Conservation (phyloP, 805 yeast species). For the Ogataea degrootiae region DNA sequence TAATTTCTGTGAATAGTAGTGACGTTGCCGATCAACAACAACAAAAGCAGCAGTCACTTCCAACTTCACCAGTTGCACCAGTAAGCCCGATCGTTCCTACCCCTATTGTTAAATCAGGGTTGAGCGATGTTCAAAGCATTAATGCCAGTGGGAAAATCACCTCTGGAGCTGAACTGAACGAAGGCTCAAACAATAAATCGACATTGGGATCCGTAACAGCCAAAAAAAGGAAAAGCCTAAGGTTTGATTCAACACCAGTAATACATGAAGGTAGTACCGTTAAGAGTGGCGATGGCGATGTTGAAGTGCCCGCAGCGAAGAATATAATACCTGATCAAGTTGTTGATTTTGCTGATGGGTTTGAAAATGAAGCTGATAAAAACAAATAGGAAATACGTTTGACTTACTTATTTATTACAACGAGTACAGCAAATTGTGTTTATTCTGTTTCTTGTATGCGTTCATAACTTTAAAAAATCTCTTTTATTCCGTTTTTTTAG, state of each 20-base stretch:
- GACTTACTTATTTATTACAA: no score
- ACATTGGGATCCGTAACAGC: constrained; percentile 1
- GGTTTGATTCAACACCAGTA: constrained; percentile 23
- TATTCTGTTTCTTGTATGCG: no score
- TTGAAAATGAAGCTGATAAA: not conserved
- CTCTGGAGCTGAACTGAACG: constrained; percentile 8
- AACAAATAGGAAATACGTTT: no score
- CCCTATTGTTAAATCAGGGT: constrained; percentile 6
- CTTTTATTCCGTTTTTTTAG: no score
- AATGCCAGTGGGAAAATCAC: constrained; percentile 22
- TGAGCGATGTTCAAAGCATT: constrained; percentile 18
- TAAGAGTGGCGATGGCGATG: not conserved
- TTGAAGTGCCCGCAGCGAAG: no score
- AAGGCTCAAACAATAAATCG: not conserved
- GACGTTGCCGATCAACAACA: not conserved
- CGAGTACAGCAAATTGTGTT: no score
- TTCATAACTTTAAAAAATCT: no score
- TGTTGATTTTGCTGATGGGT: not conserved
- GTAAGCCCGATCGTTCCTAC: not conserved
- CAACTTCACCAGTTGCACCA: constrained; percentile 8
- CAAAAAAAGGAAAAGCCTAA: constrained; percentile 24
- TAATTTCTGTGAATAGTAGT: constrained; percentile 39
- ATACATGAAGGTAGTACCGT: constrained; percentile 6
- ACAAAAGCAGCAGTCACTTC: not conserved
- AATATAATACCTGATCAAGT: not conserved